Evolutionary conservation across 306 rosid genomes (phyloP), one percentile per base, ranked within the genome.

Genomic region (Citrullus amarus): DNA sequence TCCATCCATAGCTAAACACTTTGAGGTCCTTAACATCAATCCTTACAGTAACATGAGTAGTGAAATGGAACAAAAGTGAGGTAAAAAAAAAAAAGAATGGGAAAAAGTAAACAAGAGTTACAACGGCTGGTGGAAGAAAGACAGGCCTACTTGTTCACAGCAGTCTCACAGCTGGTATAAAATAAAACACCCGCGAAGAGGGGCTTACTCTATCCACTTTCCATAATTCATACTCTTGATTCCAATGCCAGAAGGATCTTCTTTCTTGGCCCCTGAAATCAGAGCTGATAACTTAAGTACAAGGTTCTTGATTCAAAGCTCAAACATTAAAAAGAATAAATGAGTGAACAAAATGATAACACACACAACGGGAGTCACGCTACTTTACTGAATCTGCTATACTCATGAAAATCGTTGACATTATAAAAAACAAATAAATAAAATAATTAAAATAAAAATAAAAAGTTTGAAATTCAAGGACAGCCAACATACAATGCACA

Each of bases 201-300:
- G 54, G 48, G 36, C 30, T 54, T 50, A 28, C 70, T 67, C 82
- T 79, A 50, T 20, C 76, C 68, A 6, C 66, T 38, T 58, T 39
- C 78, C 79, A 80, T 25, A 41, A 36, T 36, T 91, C 87, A 95
- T 75, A 78, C 90, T 81, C 91, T 95, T 53, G 96, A 86, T 86
- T 95, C 97, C 88, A 95, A 80, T 3, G 96, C 97, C 59, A 92
- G 81, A 63, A 95, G 88, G 85, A 95, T 95, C 96, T 95, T 95
- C 93, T 95, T 95, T 84, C 99, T 91, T 78, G 99, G 99, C 6
- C 99, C 99, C 99, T 95, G 92, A 78, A 87, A 87, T 48, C 15
- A 56, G 75, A 84, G 75, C 11, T 44, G 3, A 69, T 69, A 69
- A 20, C 38, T 69, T 69, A 2, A 25, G 12, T 69, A 12, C 56